A percentile compares a stretch with the other conserved stretches of the same genome.
These are phyloP conservation scores for Dichomitus squalens DNA, from an alignment of 1,284 basidiomycete species.

Conservation along the genomic window DNA sequence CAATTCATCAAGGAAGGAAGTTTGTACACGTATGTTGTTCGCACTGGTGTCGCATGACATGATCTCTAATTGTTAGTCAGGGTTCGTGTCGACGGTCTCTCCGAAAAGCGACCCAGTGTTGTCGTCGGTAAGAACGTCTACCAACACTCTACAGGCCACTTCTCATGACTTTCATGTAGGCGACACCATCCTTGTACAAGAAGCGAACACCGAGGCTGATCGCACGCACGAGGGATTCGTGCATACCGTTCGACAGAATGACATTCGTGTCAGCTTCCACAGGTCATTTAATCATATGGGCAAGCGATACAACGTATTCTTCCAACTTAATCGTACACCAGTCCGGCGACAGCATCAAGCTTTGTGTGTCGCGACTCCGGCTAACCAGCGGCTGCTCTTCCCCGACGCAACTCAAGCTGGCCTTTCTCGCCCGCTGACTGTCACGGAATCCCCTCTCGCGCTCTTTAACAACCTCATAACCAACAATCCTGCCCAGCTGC, in stretches of 20 bases:
- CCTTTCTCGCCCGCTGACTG: constrained; percentile 10
- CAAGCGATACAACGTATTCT: constrained; percentile 49
- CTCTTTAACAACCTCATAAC: constrained; percentile 48
- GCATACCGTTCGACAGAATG: constrained; percentile 48
- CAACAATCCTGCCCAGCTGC: constrained; percentile 52
- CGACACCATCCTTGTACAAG: constrained; percentile 55
- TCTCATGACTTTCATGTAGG: constrained; percentile 35
- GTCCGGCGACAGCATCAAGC: constrained; percentile 61
- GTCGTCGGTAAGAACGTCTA: constrained; percentile 49
- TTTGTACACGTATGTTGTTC: constrained; percentile 47
- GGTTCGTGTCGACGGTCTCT: constrained; percentile 59
- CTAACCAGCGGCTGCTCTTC: constrained; percentile 43
- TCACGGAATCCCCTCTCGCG: constrained; percentile 20
- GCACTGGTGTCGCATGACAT: not conserved
- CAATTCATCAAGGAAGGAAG: constrained; percentile 35
- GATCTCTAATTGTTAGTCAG: constrained; percentile 32
- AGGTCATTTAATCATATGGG: constrained; percentile 41
- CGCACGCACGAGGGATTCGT: constrained; percentile 62
- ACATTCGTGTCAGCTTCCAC: constrained; percentile 58
- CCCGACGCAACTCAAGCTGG: constrained; percentile 37
- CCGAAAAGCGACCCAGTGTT: constrained; percentile 67
- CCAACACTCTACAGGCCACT: too few relatives aligned
- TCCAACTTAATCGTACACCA: constrained; percentile 57
- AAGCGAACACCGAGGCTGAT: constrained; percentile 39
- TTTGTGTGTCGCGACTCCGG: constrained; percentile 43